Percentiles rank a stretch among this genome's conserved stretches.
These are phyloP conservation scores for Dionaea muscipula DNA, from an alignment of 179 eudicot species.

Conservation along the genomic window DNA sequence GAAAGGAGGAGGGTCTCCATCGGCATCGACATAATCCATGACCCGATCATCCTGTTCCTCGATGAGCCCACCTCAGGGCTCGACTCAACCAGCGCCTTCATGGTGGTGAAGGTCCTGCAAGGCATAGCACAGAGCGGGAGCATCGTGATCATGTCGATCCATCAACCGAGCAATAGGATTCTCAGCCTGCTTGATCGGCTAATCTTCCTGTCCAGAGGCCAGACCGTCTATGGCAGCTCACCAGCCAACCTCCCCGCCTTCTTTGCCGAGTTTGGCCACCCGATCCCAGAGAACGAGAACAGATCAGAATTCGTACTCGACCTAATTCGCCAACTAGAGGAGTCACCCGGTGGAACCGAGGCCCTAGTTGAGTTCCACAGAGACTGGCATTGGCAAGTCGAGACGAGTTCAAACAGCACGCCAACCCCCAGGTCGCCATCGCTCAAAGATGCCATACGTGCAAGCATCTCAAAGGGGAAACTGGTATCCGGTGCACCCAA, in stretches of 20 bases:
- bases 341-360: conserved; percentile 31
- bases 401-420: neutral
- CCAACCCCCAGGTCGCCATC: conserved; percentile 19
- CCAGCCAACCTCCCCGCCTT: conserved; percentile 32
- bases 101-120: conserved; percentile 70
- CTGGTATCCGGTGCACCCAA: conserved; percentile 46
- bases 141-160: conserved; percentile 60
- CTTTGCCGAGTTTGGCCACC: conserved; percentile 43
- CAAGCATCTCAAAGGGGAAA: conserved; percentile 66
- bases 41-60: conserved; percentile 61
- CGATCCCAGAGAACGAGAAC: conserved; percentile 58
- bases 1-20: conserved; percentile 72
- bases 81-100: conserved; percentile 70
- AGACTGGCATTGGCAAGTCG: conserved; percentile 37
- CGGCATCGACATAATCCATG: conserved; percentile 66
- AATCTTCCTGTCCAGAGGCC: conserved; percentile 54
- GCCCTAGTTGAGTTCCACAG: conserved; percentile 40
- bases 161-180: conserved; percentile 64
- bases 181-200: conserved; percentile 39
- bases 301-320: conserved; percentile 60
- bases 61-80: conserved; percentile 87
- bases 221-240: conserved; percentile 52
- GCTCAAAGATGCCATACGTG: conserved; percentile 50
- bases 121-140: conserved; percentile 70
- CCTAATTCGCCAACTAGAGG: conserved; percentile 54